A percentile compares a stretch with the other conserved stretches of the same genome.
These are phyloP conservation scores for Lachnellula arida DNA, from an alignment of 2,329 filamentous ascomycete genomes.

Conservation along the genomic window DNA sequence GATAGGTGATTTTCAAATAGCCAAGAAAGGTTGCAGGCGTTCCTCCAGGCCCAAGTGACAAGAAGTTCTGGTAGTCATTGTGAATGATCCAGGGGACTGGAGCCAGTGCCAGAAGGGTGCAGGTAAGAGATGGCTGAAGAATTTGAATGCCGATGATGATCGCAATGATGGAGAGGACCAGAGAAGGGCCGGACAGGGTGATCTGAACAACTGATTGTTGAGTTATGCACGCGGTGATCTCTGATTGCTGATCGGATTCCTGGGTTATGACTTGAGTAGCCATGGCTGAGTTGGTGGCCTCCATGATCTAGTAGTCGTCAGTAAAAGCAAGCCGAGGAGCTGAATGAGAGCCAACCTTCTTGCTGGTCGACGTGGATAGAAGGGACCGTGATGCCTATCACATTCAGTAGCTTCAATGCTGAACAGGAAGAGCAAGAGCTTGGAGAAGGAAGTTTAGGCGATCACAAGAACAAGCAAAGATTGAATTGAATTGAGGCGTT, in stretches of 20 bases:
- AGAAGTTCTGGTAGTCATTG: slow-evolving; percentile 70
- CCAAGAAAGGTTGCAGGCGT: slow-evolving; percentile 69
- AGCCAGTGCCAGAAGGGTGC: slow-evolving; percentile 46
- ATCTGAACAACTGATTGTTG: slow-evolving; percentile 27
- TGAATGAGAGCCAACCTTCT: slow-evolving; percentile 49
- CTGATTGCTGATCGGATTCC: slow-evolving; percentile 14
- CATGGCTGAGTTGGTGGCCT: slow-evolving; percentile 8
- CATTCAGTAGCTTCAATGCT: slow-evolving; percentile 27
- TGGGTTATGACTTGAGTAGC: slow-evolving; percentile 15
- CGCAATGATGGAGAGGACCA: slow-evolving; percentile 45
- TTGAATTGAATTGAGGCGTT: not conserved
- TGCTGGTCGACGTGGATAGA: slow-evolving; percentile 81
- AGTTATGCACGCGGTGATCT: slow-evolving; percentile 18
- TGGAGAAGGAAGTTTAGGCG: slow-evolving; percentile 21
- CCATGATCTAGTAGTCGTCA: slow-evolving; percentile 34
- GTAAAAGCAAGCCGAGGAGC: slow-evolving; percentile 68
- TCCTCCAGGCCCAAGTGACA: slow-evolving; percentile 74
- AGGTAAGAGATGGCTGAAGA: slow-evolving; percentile 43
- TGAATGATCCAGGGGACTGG: slow-evolving; percentile 48
- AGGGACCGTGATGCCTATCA: slow-evolving; percentile 19
- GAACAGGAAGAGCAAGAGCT: slow-evolving; percentile 20
- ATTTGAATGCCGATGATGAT: slow-evolving; percentile 51
- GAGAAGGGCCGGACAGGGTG: slow-evolving; percentile 26
- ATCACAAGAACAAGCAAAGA: slow-evolving; percentile 15
- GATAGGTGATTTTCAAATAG: slow-evolving; percentile 68